A percentile compares a stretch with the other conserved stretches of the same genome.
Evolutionary conservation across 2,329 filamentous ascomycete genomes (phyloP).

Genomic region (Epichloe gansuensis): DNA sequence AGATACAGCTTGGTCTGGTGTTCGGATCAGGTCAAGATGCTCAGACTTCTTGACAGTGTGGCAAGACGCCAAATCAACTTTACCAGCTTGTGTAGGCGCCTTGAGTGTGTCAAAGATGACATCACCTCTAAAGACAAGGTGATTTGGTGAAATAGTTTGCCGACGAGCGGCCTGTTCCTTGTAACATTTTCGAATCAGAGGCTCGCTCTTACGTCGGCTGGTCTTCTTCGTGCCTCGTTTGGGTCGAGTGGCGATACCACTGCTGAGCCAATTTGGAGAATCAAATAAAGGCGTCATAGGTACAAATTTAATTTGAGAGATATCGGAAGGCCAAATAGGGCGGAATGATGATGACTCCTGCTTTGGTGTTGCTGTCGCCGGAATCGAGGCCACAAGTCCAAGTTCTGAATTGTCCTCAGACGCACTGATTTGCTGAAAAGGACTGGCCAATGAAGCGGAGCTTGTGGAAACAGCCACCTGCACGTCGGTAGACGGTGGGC

Average conservation of each 20-base stretch:
- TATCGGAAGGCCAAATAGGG: conserved; percentile 8
- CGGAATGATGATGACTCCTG: conserved; percentile 6
- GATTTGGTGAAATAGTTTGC: conserved; percentile 18
- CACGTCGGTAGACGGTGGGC: neutral
- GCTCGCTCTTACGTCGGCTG: conserved; percentile 23
- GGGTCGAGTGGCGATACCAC: conserved; percentile 11
- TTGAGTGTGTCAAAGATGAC: neutral
- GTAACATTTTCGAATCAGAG: conserved; percentile 17
- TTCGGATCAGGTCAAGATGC: neutral
- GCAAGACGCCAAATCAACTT: neutral
- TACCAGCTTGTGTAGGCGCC: neutral
- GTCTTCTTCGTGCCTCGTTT: conserved; percentile 12
- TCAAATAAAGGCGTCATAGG: conserved; percentile 16
- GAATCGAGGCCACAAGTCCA: conserved; percentile 12
- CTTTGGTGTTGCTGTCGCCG: conserved; percentile 13
- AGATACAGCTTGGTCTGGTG: conserved; percentile 1
- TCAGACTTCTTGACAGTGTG: neutral
- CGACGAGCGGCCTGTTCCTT: conserved; percentile 14
- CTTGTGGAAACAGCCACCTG: neutral
- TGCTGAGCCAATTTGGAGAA: conserved; percentile 17
- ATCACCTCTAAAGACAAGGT: conserved; percentile 8
- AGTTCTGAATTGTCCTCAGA: conserved; percentile 8
- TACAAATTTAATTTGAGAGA: conserved; percentile 17
- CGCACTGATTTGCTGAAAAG: neutral
- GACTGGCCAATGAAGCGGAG: neutral